A percentile compares a stretch with the other conserved stretches of the same genome.
These are phyloP conservation scores for Trichophyton verrucosum DNA, from an alignment of 2,329 filamentous ascomycete genomes.

Conservation along the genomic window DNA sequence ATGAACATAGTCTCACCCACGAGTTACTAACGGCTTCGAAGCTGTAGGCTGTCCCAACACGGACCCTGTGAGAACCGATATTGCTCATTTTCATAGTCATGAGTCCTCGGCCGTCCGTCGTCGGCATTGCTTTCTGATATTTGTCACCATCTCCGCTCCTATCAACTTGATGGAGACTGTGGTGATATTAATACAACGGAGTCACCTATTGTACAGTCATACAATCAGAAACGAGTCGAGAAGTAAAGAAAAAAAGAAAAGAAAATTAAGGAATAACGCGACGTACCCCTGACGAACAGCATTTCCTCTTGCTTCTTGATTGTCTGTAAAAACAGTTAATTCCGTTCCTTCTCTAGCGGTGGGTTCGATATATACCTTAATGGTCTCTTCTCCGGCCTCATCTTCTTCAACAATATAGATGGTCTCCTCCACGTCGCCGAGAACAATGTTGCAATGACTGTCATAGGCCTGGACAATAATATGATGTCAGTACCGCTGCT, in stretches of 20 bases:
- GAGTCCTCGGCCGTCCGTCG: background rate
- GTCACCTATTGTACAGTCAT: slow-evolving; percentile 42
- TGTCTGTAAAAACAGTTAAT: slow-evolving; percentile 44
- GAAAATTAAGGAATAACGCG: background rate
- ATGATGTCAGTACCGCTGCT: background rate
- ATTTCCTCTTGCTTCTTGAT: slow-evolving; percentile 97
- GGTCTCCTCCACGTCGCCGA: slow-evolving; percentile 94
- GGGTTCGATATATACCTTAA: slow-evolving; percentile 49
- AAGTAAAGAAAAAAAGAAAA: background rate
- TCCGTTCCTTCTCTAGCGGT: background rate
- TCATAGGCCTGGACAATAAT: slow-evolving; percentile 66
- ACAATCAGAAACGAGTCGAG: background rate
- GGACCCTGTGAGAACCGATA: background rate
- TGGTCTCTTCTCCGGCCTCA: slow-evolving; percentile 58
- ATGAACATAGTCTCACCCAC: background rate
- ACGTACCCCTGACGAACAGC: slow-evolving; percentile 87
- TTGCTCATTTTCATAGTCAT: background rate
- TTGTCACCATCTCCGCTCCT: background rate
- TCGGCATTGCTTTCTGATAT: background rate
- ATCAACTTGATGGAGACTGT: slow-evolving; percentile 28
- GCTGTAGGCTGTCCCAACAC: background rate
- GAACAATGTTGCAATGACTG: slow-evolving; percentile 91
- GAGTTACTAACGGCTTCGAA: background rate
- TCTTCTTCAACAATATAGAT: slow-evolving; percentile 90
- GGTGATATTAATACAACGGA: slow-evolving; percentile 62